Evolutionary conservation across 768 basidiomycete species (phyloP).

Genomic region (Suillus decipiens): DNA sequence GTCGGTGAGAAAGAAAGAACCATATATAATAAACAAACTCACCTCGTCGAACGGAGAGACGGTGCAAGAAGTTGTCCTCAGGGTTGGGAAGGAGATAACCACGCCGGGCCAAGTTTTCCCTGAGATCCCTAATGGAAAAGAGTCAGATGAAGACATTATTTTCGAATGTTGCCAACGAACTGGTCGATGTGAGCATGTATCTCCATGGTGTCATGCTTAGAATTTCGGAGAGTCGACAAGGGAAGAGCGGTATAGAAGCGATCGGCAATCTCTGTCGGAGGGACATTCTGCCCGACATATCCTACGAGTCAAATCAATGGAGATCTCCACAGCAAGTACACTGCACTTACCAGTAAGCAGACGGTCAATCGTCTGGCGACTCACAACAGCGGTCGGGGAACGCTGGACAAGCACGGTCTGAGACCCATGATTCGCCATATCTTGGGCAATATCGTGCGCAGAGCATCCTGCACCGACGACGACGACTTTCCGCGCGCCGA

Average conservation of each 20-base stretch:
- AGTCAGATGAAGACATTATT: not conserved
- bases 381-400: constrained; percentile 14
- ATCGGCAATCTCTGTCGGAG: constrained; percentile 15
- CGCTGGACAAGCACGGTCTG: constrained; percentile 12
- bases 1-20: not conserved
- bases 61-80: constrained; percentile 8
- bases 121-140: constrained; percentile 5
- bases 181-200: constrained; percentile 8
- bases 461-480: constrained; percentile 19
- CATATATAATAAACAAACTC: not conserved
- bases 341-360: constrained; percentile 8
- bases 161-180: not conserved
- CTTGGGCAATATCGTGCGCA: constrained; percentile 17
- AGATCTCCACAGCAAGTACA: not conserved
- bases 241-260: constrained; percentile 15
- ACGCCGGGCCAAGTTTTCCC: not conserved
- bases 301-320: not conserved
- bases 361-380: constrained; percentile 11
- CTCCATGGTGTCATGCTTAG: not conserved
- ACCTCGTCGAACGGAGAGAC: constrained; percentile 13
- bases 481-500: constrained; percentile 1
- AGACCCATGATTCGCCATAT: constrained; percentile 10
- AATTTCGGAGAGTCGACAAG: constrained; percentile 6
- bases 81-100: constrained; percentile 10
- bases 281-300: constrained; percentile 14